phyloP scores from a whole-genome alignment of 2,329 filamentous ascomycete genomes.

The Calonectria henricotiae region DNA sequence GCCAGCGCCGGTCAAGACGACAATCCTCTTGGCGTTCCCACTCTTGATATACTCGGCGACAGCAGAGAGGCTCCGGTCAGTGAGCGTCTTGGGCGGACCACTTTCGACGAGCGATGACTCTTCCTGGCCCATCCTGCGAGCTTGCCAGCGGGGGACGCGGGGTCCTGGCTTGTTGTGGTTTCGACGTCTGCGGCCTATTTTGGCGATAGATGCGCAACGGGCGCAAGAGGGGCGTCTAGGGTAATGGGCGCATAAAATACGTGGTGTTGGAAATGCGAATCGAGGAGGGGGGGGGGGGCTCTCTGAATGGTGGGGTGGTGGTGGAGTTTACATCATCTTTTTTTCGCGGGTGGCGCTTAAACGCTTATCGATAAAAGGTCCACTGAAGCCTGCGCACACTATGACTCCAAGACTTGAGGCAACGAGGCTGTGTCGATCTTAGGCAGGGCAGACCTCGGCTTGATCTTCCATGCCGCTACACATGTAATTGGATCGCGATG shows the following conservation, averaged over 20 bases:
- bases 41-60: conserved; percentile 87
- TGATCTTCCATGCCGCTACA: not conserved
- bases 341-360: conserved; percentile 40
- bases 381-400: conserved; percentile 37
- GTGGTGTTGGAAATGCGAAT: conserved; percentile 25
- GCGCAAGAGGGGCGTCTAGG: conserved; percentile 2
- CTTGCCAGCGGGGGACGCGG: conserved; percentile 55
- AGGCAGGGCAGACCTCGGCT: not conserved
- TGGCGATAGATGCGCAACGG: conserved; percentile 48
- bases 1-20: conserved; percentile 92
- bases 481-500: not conserved
- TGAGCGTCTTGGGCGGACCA: conserved; percentile 76
- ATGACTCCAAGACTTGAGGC: conserved; percentile 26
- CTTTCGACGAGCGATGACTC: conserved; percentile 79
- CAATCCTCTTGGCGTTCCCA: conserved; percentile 78
- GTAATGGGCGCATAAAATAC: conserved; percentile 38
- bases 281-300: conserved; percentile 27
- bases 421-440: conserved; percentile 14
- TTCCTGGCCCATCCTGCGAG: conserved; percentile 87
- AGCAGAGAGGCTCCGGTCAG: conserved; percentile 78
- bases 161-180: conserved; percentile 57
- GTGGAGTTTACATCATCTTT: conserved; percentile 50
- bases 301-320: conserved; percentile 44
- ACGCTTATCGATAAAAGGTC: conserved; percentile 49
- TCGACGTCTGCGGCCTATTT: conserved; percentile 61